Evolutionary conservation across 108 stramenopile species (phyloP).

Genomic region (Pseudonitzschia delicatissima): DNA sequence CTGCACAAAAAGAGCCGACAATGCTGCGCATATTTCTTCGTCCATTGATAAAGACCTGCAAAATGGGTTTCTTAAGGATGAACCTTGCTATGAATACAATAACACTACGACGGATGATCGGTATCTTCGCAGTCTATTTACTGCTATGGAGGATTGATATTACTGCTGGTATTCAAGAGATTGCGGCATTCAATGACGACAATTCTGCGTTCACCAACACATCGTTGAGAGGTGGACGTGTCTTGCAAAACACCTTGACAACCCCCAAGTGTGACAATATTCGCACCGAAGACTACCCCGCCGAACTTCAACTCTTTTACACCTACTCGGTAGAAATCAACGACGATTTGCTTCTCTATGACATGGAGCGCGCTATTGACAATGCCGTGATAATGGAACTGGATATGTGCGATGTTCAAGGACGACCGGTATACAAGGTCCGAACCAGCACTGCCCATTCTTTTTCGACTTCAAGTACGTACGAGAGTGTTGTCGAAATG

Average conservation of each 20-base stretch:
- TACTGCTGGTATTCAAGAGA: too few species aligned
- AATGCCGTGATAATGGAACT: constrained; percentile 18
- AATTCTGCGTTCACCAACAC: too few species aligned
- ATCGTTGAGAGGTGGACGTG: neutral
- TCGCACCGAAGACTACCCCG: constrained; percentile 11
- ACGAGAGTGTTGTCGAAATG: neutral
- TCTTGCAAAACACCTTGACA: neutral
- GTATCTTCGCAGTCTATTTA: too few species aligned
- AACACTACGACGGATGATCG: too few species aligned
- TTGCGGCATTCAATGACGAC: too few species aligned
- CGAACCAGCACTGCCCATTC: constrained; percentile 10
- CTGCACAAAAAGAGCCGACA: too few species aligned
- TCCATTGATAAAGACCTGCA: too few species aligned
- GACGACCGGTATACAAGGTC: constrained; percentile 27
- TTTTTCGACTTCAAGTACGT: constrained; percentile 32
- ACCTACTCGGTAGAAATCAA: constrained; percentile 21
- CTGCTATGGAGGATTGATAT: too few species aligned
- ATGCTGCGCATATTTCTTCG: too few species aligned
- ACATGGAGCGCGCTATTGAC: constrained; percentile 21
- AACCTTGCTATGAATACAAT: too few species aligned
- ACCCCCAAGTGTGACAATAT: constrained; percentile 20
- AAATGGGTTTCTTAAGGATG: too few species aligned
- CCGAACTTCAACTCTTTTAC: constrained; percentile 32
- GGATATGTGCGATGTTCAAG: constrained; percentile 20
- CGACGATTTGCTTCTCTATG: neutral